These are phyloP conservation scores for Leucaena leucocephala DNA, from an alignment of 306 rosid genomes.

Conservation along the genomic window DNA sequence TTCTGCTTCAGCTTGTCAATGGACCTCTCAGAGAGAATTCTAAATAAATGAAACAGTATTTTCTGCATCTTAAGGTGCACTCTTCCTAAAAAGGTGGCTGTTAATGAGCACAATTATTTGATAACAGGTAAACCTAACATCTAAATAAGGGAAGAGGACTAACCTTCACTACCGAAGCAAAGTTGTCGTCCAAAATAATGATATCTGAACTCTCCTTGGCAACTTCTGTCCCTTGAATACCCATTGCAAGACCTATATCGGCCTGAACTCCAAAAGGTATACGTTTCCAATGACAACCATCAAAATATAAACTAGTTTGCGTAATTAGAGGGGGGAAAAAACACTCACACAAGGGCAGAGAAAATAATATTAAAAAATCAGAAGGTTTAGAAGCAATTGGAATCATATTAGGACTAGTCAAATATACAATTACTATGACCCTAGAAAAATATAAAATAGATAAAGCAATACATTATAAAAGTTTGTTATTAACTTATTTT, in stretches of 20 bases:
- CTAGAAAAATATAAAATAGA: neutral
- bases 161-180: constrained; percentile 90
- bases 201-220: constrained; percentile 97
- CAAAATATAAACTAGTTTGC: constrained; percentile 4
- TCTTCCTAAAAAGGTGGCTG: constrained; percentile 23
- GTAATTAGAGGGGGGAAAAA: neutral
- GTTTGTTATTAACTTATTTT: constrained; percentile 4
- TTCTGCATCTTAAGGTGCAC: constrained; percentile 19
- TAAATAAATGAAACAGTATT: constrained; percentile 5
- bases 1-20: constrained; percentile 1
- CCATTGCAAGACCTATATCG: constrained; percentile 95
- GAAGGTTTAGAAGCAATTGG: neutral
- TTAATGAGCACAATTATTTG: constrained; percentile 6
- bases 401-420: neutral
- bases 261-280: constrained; percentile 57
- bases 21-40: neutral
- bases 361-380: constrained; percentile 2
- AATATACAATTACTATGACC: neutral
- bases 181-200: constrained; percentile 90
- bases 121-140: constrained; percentile 6
- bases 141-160: neutral
- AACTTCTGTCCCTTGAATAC: constrained; percentile 88
- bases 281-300: constrained; percentile 23
- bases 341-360: neutral
- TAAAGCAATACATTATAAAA: constrained; percentile 3